phyloP scores from a whole-genome alignment of 2,329 filamentous ascomycete genomes.

The Colletotrichum caudatum region DNA sequence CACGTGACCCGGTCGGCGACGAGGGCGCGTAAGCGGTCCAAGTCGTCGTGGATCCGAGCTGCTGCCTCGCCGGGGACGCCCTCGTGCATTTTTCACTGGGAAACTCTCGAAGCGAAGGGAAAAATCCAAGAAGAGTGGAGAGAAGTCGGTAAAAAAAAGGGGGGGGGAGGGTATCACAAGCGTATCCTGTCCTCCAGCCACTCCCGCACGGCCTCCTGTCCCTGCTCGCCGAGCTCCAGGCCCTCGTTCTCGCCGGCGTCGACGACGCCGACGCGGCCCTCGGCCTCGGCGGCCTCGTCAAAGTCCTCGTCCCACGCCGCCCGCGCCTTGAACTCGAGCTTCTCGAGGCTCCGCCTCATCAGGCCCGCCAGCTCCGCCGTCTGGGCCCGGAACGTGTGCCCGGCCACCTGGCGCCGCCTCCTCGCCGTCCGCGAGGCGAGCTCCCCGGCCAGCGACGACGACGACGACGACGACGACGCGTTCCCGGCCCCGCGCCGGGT shows the following conservation, averaged over 20 bases:
- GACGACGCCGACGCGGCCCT: constrained; percentile 53
- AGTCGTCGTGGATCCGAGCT: neutral
- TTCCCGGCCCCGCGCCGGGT: constrained; percentile 21
- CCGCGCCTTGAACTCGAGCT: constrained; percentile 59
- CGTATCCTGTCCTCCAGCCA: constrained; percentile 49
- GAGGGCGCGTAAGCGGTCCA: neutral
- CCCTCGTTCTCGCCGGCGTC: constrained; percentile 52
- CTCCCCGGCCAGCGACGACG: constrained; percentile 42
- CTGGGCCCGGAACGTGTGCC: constrained; percentile 61
- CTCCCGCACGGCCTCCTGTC: constrained; percentile 45
- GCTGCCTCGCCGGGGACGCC: neutral
- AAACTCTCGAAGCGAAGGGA: neutral
- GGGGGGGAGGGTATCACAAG: constrained; percentile 26
- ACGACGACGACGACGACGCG: constrained; percentile 42
- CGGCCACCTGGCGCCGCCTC: constrained; percentile 40
- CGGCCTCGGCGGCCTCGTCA: constrained; percentile 50
- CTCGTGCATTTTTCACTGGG: neutral
- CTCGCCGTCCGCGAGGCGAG: constrained; percentile 30
- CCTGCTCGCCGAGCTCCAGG: constrained; percentile 47
- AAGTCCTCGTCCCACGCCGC: constrained; percentile 56
- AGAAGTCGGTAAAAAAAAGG: neutral
- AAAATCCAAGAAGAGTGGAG: neutral
- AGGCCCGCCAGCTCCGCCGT: constrained; percentile 59
- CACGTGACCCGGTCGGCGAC: neutral
- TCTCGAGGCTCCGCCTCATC: constrained; percentile 63